phyloP scores from a whole-genome alignment of 2,329 filamentous ascomycete genomes.

The Colletotrichum agaves region DNA sequence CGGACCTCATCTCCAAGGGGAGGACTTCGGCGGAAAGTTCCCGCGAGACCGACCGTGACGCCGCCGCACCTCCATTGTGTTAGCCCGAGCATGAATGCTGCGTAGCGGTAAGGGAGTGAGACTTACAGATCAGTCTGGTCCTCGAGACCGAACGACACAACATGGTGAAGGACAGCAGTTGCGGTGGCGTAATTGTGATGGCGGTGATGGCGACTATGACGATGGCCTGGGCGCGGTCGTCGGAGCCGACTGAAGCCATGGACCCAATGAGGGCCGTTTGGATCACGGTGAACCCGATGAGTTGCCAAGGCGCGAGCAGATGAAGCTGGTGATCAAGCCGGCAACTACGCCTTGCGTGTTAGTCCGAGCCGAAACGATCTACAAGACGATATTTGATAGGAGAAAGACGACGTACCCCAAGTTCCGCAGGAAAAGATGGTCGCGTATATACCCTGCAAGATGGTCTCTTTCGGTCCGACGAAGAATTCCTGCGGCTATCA shows the following conservation, averaged over 20 bases:
- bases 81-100: neutral
- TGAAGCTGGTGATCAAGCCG: neutral
- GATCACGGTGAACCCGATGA: slow-evolving; percentile 45
- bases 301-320: slow-evolving; percentile 47
- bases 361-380: neutral
- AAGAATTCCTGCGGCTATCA: slow-evolving; percentile 44
- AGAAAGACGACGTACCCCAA: slow-evolving; percentile 34
- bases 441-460: slow-evolving; percentile 44
- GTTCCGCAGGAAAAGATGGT: slow-evolving; percentile 45
- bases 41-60: slow-evolving; percentile 49
- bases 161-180: slow-evolving; percentile 48
- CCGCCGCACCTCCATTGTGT: slow-evolving; percentile 42
- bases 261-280: slow-evolving; percentile 51
- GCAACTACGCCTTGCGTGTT: neutral
- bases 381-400: neutral
- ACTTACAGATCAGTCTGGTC: slow-evolving; percentile 39
- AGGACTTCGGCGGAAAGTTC: slow-evolving; percentile 45
- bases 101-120: too few species aligned
- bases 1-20: slow-evolving; percentile 39
- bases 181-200: slow-evolving; percentile 46
- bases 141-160: slow-evolving; percentile 48
- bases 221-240: slow-evolving; percentile 48
- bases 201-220: slow-evolving; percentile 46
- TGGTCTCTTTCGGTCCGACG: slow-evolving; percentile 39
- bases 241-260: slow-evolving; percentile 46